Conservation (phyloP, 768 basidiomycete genomes). For the Boletus pseudopeckii region DNA sequence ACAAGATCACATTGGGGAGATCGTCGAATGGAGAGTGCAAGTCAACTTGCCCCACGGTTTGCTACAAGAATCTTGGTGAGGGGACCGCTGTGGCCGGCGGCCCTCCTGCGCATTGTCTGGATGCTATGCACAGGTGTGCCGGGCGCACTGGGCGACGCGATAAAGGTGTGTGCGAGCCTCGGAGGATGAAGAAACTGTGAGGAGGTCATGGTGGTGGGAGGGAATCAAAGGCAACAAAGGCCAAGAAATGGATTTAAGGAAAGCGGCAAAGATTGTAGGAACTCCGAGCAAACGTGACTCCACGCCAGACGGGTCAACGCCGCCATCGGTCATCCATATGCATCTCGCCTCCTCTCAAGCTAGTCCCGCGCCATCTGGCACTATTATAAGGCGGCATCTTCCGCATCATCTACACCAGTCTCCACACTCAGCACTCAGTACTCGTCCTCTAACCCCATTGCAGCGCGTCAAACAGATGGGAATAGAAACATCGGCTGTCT, state of each 20-base stretch:
- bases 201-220: conserved; percentile 23
- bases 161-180: conserved; percentile 68
- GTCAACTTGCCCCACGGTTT: conserved; percentile 74
- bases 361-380: conserved; percentile 21
- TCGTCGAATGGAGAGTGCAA: conserved; percentile 4
- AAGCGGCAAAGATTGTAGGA: neutral
- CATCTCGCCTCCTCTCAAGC: conserved; percentile 1
- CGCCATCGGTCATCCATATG: neutral
- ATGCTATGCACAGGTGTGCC: conserved; percentile 88
- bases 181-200: conserved; percentile 60
- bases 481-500: neutral
- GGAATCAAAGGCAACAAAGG: conserved; percentile 7
- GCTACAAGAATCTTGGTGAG: conserved; percentile 90
- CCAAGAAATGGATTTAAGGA: conserved; percentile 7
- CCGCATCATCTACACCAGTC: conserved; percentile 20
- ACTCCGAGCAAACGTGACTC: neutral
- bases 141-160: conserved; percentile 70
- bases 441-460: neutral
- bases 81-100: conserved; percentile 86
- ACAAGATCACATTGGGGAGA: conserved; percentile 4
- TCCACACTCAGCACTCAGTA: too few relatives aligned
- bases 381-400: conserved; percentile 27
- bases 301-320: neutral
- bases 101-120: conserved; percentile 86
- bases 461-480: neutral